Evolutionary conservation across 495 filamentous ascomycete genomes (phyloP), one percentile per base, ranked within the genome.

Genomic region (Aspergillus funiculosus): DNA sequence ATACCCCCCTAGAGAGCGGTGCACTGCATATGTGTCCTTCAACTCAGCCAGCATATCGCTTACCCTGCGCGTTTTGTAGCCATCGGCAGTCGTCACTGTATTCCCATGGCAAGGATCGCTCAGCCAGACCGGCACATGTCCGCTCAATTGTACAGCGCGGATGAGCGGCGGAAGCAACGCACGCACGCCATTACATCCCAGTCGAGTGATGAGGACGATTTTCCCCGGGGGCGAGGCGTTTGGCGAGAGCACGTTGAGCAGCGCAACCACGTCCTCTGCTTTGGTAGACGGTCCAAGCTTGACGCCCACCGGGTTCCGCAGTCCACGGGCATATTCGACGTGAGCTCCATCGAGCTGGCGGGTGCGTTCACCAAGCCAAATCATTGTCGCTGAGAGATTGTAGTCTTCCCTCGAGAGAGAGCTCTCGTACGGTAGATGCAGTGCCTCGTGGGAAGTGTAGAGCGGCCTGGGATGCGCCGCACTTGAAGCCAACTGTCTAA

Each of bases 291-390:
- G 43, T 6, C 43, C 43, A 17, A 46, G 11, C 17, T 46, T 46
- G 2, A 46, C 34, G 2, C 43, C 43, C 17, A 46, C n/a, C 0
- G 43, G 43, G 11, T 46, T 46, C 7, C 43, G 43, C 6, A 46
- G 6, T 6, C 43, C 43, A 2, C 43, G 43, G 15, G 35, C 35
- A 17, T 46, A 46, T 15, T 46, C 43, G 2, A 46, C 26, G 17
- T 46, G 43, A 13, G 43, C 32, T 0, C 43, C 43, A 19, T 46
- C 26, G 1, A 46, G 24, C 22, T 46, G 43, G 15, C 43, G 43
- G 21, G 43, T 46, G 14, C 43, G 43, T 15, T 46, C 43, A 17
- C 43, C 43, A 2, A 46, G 34, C 43, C 43, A 46, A 2, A 46
- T 22, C 14, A 27, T 38, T 1, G 31, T 46, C 3, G 43, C 43